Percentiles rank a stretch among this genome's conserved stretches.
These are phyloP conservation scores for Calonectria naviculata DNA, from an alignment of 2,329 filamentous ascomycete species.

Conservation along the genomic window DNA sequence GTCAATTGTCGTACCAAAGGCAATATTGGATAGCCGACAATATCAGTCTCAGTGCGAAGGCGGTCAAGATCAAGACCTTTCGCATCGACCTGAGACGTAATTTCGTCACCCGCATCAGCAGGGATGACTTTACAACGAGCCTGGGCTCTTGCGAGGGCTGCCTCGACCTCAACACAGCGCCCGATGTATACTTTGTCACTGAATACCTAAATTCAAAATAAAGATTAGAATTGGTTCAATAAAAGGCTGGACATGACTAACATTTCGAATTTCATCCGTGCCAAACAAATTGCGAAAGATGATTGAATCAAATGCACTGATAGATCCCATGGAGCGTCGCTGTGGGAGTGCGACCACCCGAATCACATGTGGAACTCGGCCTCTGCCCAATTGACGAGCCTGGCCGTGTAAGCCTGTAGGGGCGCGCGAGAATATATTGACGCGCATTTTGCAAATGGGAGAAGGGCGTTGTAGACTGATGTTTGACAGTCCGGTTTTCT, in stretches of 20 bases:
- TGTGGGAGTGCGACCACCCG: not conserved
- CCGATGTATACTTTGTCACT: not conserved
- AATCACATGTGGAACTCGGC: not conserved
- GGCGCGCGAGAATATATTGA: not conserved
- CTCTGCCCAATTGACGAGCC: not conserved
- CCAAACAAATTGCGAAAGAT: constrained; percentile 65
- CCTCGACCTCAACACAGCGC: not conserved
- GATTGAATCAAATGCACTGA: constrained; percentile 54
- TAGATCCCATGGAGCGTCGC: not conserved
- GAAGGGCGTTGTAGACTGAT: not conserved
- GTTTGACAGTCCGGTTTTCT: not conserved
- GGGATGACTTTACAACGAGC: not conserved
- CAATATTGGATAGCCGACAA: constrained; percentile 19
- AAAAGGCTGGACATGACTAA: not conserved
- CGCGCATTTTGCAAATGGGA: not conserved
- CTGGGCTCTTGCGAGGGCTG: not conserved
- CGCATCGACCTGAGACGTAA: not conserved
- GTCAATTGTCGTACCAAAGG: constrained; percentile 35
- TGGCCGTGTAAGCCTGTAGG: not conserved
- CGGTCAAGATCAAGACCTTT: not conserved
- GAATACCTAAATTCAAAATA: not conserved
- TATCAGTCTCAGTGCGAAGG: not conserved
- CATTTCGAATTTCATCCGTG: constrained; percentile 56
- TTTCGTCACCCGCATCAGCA: not conserved
- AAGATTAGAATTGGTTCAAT: not conserved